Percentiles rank a stretch among this genome's conserved stretches.
phyloP scores from a whole-genome alignment of 768 basidiomycete genomes.

The Tremella fuciformis region DNA sequence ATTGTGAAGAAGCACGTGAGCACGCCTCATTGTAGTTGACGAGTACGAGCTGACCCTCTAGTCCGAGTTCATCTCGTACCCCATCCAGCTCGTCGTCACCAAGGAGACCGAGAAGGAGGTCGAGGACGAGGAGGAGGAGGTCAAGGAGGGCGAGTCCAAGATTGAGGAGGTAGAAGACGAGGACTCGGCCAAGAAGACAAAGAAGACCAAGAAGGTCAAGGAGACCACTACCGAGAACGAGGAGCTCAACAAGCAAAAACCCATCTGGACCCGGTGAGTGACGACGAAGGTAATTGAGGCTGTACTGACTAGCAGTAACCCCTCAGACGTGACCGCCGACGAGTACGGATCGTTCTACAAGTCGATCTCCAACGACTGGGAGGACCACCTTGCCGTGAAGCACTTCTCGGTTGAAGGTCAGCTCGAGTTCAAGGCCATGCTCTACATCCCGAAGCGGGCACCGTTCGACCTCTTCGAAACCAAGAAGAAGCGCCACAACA shows the following conservation, averaged over 20 bases:
- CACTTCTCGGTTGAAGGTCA: slow-evolving; percentile 99
- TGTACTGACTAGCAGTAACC: slow-evolving; percentile 63
- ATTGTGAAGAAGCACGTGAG: slow-evolving; percentile 93
- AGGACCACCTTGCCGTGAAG: slow-evolving; percentile 98
- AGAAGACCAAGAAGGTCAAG: slow-evolving; percentile 93
- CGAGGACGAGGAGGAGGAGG: slow-evolving; percentile 64
- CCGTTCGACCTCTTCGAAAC: slow-evolving; percentile 99
- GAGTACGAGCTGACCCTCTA: slow-evolving; percentile 12
- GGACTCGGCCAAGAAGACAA: slow-evolving; percentile 67
- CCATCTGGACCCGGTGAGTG: slow-evolving; percentile 76
- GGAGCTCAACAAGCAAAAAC: slow-evolving; percentile 99
- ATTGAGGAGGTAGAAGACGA: slow-evolving; percentile 71
- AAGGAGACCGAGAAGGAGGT: slow-evolving; percentile 99
- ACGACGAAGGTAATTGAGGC: not conserved
- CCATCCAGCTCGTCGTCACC: slow-evolving; percentile 94
- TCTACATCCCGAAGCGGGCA: slow-evolving; percentile 95
- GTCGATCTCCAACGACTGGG: slow-evolving; percentile 99
- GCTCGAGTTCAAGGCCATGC: slow-evolving; percentile 99
- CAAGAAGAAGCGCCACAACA: slow-evolving; percentile 99
- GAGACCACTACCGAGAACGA: slow-evolving; percentile 82
- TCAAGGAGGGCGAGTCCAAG: slow-evolving; percentile 68
- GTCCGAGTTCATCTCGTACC: slow-evolving; percentile 99
- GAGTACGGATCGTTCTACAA: slow-evolving; percentile 98
- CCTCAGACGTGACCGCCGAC: slow-evolving; percentile 83
- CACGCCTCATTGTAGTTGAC: not conserved